Conservation (phyloP, 257 asterid genomes). For the Striga asiatica region DNA sequence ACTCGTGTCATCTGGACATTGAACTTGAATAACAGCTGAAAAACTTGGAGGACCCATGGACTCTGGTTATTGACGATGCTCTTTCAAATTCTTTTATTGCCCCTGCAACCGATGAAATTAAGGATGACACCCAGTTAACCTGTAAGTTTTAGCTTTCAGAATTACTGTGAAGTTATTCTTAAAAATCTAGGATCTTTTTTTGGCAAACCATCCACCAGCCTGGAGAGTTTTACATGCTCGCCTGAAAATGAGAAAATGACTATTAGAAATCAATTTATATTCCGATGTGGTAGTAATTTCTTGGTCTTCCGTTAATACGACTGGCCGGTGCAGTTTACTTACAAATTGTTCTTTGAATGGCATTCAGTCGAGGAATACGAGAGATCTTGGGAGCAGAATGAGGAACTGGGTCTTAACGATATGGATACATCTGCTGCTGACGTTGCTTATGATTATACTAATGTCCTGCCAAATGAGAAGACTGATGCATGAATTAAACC, state of each 20-base stretch:
- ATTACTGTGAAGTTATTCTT: too few species aligned
- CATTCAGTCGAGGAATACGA: conserved; percentile 71
- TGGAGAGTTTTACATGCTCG: background rate
- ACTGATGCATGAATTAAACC: conserved; percentile 2
- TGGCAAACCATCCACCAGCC: too few species aligned
- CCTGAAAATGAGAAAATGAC: too few species aligned
- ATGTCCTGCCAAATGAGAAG: background rate
- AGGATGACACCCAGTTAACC: conserved; percentile 56
- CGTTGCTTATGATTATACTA: conserved; percentile 30
- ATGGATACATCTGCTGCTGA: conserved; percentile 88
- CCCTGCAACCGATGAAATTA: conserved; percentile 66
- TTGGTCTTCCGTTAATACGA: background rate
- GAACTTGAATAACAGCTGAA: conserved; percentile 38
- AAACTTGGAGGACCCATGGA: conserved; percentile 78
- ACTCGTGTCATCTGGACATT: background rate
- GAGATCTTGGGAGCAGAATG: conserved; percentile 93
- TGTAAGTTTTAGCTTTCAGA: conserved; percentile 43
- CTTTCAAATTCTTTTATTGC: conserved; percentile 81
- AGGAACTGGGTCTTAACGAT: conserved; percentile 89
- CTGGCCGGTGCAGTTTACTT: background rate
- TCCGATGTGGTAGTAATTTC: background rate
- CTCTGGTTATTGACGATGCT: conserved; percentile 78
- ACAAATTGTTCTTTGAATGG: background rate
- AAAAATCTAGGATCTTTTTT: too few species aligned
- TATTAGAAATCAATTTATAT: too few species aligned